These are phyloP conservation scores for Corinectria fuckeliana DNA, from an alignment of 2,329 filamentous ascomycete genomes.

Conservation along the genomic window DNA sequence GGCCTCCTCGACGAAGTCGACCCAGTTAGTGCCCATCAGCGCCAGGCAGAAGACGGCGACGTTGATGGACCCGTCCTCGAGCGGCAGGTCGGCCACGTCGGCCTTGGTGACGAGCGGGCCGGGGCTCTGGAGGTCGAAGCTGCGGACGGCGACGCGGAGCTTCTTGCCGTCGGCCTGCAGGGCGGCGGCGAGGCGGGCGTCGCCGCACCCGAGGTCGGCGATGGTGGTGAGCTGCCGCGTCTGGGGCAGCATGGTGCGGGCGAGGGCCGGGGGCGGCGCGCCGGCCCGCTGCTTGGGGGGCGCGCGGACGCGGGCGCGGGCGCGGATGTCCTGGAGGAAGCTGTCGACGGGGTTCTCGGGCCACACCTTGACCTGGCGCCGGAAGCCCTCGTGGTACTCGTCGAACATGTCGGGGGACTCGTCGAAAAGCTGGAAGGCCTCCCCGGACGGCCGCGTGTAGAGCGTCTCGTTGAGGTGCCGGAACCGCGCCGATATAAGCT, in stretches of 20 bases:
- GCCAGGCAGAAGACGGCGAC: slow-evolving; percentile 94
- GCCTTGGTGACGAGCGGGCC: slow-evolving; percentile 81
- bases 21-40: slow-evolving; percentile 99
- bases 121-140: slow-evolving; percentile 85
- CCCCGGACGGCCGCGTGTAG: slow-evolving; percentile 86
- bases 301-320: slow-evolving; percentile 64
- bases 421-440: slow-evolving; percentile 83
- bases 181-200: slow-evolving; percentile 78
- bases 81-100: slow-evolving; percentile 84
- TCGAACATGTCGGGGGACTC: slow-evolving; percentile 90
- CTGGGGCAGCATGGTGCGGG: slow-evolving; percentile 67
- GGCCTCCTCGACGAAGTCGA: slow-evolving; percentile 94
- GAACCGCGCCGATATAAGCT: slow-evolving; percentile 94
- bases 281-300: slow-evolving; percentile 41
- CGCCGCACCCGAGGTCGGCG: slow-evolving; percentile 92
- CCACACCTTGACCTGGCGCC: slow-evolving; percentile 94
- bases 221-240: slow-evolving; percentile 77
- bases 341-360: slow-evolving; percentile 93
- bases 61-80: slow-evolving; percentile 77
- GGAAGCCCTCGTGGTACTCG: slow-evolving; percentile 96
- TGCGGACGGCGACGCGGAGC: slow-evolving; percentile 76
- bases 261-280: slow-evolving; percentile 35
- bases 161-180: slow-evolving; percentile 69
- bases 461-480: slow-evolving; percentile 96
- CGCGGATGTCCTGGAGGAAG: slow-evolving; percentile 76